Evolutionary conservation across 257 asterid genomes (phyloP).

Genomic region (Scutellaria baicalensis): DNA sequence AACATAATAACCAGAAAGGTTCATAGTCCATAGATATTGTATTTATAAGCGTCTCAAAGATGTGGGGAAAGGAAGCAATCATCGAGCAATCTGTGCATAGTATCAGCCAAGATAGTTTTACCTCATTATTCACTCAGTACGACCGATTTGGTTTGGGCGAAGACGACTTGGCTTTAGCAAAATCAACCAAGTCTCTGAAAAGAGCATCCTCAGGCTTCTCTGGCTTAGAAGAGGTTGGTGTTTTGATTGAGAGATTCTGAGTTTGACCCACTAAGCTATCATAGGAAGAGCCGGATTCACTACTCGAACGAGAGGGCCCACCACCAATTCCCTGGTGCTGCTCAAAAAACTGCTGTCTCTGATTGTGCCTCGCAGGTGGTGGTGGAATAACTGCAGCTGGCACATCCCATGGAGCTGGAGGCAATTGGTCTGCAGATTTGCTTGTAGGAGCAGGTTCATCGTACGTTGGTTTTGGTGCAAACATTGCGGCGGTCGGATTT

Average conservation of each 20-base stretch:
- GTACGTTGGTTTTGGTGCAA: slow-evolving; percentile 37
- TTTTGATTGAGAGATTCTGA: slow-evolving; percentile 61
- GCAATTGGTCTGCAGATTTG: slow-evolving; percentile 48
- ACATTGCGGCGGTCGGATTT: slow-evolving; percentile 79
- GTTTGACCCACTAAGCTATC: slow-evolving; percentile 70
- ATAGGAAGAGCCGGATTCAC: slow-evolving; percentile 60
- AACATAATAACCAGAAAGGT: neutral
- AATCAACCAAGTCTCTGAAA: slow-evolving; percentile 83
- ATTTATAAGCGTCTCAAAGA: slow-evolving; percentile 7
- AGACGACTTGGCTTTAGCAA: slow-evolving; percentile 86
- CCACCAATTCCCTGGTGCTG: slow-evolving; percentile 26
- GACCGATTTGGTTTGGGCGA: slow-evolving; percentile 74
- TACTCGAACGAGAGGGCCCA: slow-evolving; percentile 37
- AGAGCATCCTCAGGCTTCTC: slow-evolving; percentile 79
- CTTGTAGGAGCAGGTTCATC: slow-evolving; percentile 33
- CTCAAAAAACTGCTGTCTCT: slow-evolving; percentile 80
- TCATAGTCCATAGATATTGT: neutral
- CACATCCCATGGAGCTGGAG: slow-evolving; percentile 54
- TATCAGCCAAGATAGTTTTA: slow-evolving; percentile 22
- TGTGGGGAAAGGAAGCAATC: slow-evolving; percentile 11
- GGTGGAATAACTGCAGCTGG: slow-evolving; percentile 56
- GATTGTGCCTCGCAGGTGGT: slow-evolving; percentile 72
- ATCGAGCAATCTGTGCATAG: slow-evolving; percentile 6
- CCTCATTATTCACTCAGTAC: slow-evolving; percentile 24
- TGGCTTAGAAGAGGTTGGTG: slow-evolving; percentile 46